Evolutionary conservation across 2,329 filamentous ascomycete species (phyloP), one percentile per base, ranked within the genome.

Genomic region (Ceratocystis variospora): DNA sequence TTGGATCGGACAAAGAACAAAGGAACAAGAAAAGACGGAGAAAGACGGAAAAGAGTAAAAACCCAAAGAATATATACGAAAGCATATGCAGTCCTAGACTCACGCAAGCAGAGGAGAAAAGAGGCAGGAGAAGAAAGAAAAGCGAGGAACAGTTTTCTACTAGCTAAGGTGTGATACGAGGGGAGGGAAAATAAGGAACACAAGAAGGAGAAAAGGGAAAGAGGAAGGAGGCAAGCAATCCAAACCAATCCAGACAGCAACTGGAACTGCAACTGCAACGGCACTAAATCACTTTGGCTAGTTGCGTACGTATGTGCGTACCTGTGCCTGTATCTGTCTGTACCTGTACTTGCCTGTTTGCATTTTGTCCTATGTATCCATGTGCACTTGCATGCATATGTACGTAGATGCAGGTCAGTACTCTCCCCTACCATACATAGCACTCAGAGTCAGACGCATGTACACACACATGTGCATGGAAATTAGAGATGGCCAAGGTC

Each of bases 151-250:
- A 22, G 7, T 22, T 44, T 5, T 44, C 12, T 44, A n/a, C 15
- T 41, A 8, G 25, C 41, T 25, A 62, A 44, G 8, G 12, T 41
- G 59, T 45, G 59, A 62, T 62, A 45, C 59, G 59, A 62, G 59
- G 59, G 59, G 33, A 45, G 10, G 59, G 25, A 44, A 62, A 61
- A 45, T 15, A 45, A 45, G 59, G 59, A 45, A 44, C 8, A 33
- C n/a, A 62, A 45, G 59, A 62, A 45, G 59, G 28, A 44, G 41
- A 28, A 41, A 41, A 15, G 10, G 22, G n/a, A 33, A 57, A 57
- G 7, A 57, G 53, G 53, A 57, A 57, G 53, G 53, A 57, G 53
- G 53, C 53, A 57, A 57, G 31, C 53, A 57, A 57, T 57, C 12
- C 53, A 57, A 57, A 3, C 53, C 53, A 57, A 57, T n/a, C 22